Base-by-base conservation (phyloP, 2,329 filamentous ascomycete genomes). In the Scedosporium dehoogii region DNA sequence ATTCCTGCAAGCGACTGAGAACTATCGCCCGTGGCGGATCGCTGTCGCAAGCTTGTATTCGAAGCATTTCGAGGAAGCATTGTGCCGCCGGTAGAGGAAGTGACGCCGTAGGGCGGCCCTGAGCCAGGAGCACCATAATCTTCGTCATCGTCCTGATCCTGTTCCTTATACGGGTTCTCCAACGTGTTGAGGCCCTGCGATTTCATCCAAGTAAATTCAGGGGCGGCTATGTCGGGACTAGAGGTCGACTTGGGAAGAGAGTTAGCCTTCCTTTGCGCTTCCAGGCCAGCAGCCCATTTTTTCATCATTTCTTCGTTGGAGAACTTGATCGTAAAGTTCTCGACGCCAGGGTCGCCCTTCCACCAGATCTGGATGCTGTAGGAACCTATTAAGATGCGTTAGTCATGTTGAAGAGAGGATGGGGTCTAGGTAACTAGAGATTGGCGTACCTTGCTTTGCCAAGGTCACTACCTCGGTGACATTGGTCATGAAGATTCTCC, bases 401-500 rank as follows among this genome's bases (percentile, higher is more conserved):
- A 55, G 14, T 62, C 63, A 41, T 3, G 0, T 3, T 0, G 25
- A 14, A 25, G 1, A 51, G 44, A 63, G 63, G 58, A 51, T 64
- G n/a, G n/a, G n/a, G n/a, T n/a, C n/a, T n/a, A n/a, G n/a, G n/a
- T n/a, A n/a, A n/a, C n/a, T n/a, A n/a, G n/a, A n/a, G n/a, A n/a
- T n/a, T n/a, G n/a, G n/a, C n/a, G n/a, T 84, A 96, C 92, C 92
- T 75, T 91, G 90, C 74, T 92, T 96, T 59, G 88, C 86, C 64
- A 94, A 80, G 18, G 89, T 92, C 51, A 96, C 80, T n/a, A 96
- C 88, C 73, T 97, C 91, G 46, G 92, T 97, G 62, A 99, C 93
- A 71, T 99, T 99, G 68, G 92, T 92, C 92, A 99, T 97, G 77
- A 97, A 97, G 69, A 99, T 99, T 60, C 94, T 86, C 46, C 94